Evolutionary conservation across 345 rosid species (phyloP).

Genomic region (Camelina sativa): DNA sequence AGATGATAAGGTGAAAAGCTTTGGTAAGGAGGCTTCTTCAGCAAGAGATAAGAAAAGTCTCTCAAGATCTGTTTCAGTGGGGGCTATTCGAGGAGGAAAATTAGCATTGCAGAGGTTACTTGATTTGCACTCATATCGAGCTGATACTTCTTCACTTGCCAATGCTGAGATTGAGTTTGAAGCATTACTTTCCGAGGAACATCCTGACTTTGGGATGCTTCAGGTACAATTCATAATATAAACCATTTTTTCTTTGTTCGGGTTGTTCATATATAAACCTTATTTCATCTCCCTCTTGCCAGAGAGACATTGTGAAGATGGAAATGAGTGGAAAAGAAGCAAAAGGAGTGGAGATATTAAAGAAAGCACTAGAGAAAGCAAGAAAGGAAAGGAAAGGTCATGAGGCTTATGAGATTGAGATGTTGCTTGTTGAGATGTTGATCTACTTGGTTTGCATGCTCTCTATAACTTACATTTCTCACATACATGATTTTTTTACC

Average conservation of each 20-base stretch:
- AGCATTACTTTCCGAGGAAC: constrained; percentile 38
- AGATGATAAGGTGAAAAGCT: constrained; percentile 20
- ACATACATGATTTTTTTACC: background rate
- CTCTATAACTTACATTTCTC: background rate
- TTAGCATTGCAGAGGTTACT: constrained; percentile 57
- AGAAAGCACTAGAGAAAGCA: constrained; percentile 44
- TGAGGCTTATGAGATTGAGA: constrained; percentile 65
- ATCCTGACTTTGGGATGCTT: constrained; percentile 51
- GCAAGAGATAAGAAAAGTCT: background rate
- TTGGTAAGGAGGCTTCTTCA: constrained; percentile 26
- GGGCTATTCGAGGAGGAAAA: constrained; percentile 60
- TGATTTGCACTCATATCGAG: constrained; percentile 52
- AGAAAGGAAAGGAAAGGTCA: constrained; percentile 38
- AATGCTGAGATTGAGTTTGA: constrained; percentile 45
- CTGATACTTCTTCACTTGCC: constrained; percentile 35
- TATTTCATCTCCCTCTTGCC: background rate
- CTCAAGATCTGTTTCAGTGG: constrained; percentile 56
- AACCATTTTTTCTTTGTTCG: background rate
- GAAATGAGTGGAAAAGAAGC: constrained; percentile 70
- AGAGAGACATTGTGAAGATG: constrained; percentile 50
- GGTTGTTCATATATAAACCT: background rate
- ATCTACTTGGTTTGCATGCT: constrained; percentile 59
- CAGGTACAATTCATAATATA: constrained; percentile 45
- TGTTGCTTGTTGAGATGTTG: constrained; percentile 66
- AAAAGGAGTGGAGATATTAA: constrained; percentile 46